phyloP scores from a whole-genome alignment of 768 basidiomycete species.

The Coprinellus aureogranulatus region DNA sequence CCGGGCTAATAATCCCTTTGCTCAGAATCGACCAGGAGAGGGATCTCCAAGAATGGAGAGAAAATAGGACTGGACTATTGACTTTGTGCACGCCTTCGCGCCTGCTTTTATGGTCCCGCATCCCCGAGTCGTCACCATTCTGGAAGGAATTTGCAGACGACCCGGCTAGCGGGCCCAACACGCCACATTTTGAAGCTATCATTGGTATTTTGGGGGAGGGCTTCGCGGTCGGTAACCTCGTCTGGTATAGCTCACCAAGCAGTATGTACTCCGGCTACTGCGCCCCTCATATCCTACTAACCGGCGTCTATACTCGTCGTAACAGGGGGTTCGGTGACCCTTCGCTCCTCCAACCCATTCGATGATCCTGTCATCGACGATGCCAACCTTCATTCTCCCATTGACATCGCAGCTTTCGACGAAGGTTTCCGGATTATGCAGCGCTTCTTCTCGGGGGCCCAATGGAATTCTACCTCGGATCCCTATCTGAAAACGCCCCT shows the following conservation, averaged over 20 bases:
- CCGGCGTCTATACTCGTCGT: neutral
- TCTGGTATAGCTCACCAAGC: neutral
- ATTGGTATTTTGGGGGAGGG: neutral
- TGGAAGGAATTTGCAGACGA: slow-evolving; percentile 14
- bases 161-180: slow-evolving; percentile 23
- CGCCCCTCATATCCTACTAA: neutral
- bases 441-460: slow-evolving; percentile 6
- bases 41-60: neutral
- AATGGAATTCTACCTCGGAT: neutral
- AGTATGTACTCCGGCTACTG: neutral
- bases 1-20: neutral
- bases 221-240: neutral
- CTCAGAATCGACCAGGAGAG: neutral
- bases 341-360: slow-evolving; percentile 4
- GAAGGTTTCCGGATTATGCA: slow-evolving; percentile 12
- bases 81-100: neutral
- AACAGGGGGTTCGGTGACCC: slow-evolving; percentile 8
- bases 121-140: neutral
- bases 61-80: neutral
- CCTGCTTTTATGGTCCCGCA: neutral
- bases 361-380: slow-evolving; percentile 6
- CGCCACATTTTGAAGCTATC: slow-evolving; percentile 18
- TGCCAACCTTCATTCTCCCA: slow-evolving; percentile 2
- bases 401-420: slow-evolving; percentile 9
- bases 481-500: neutral